Percentiles rank a stretch among this genome's conserved stretches.
phyloP scores from a whole-genome alignment of 306 rosid species.

The Medicago truncatula region DNA sequence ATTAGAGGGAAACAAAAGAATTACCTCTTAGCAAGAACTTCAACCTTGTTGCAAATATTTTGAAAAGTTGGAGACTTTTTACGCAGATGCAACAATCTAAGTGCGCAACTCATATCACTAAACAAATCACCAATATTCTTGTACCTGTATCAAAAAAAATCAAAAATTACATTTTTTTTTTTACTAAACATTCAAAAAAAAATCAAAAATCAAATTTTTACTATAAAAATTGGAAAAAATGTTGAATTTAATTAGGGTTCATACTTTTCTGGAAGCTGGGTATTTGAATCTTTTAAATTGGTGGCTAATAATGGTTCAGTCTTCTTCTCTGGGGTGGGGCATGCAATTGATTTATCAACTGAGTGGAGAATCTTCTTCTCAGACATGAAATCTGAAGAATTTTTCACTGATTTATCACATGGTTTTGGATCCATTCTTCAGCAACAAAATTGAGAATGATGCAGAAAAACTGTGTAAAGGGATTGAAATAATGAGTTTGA shows the following conservation, averaged over 20 bases:
- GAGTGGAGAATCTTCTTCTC: slow-evolving; percentile 29
- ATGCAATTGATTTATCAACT: slow-evolving; percentile 47
- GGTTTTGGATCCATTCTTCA: slow-evolving; percentile 49
- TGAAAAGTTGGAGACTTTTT: slow-evolving; percentile 61
- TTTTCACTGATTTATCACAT: slow-evolving; percentile 29
- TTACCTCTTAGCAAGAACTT: slow-evolving; percentile 63
- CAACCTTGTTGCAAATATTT: slow-evolving; percentile 60
- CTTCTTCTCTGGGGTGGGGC: slow-evolving; percentile 67
- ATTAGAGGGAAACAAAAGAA: not conserved
- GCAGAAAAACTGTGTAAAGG: slow-evolving; percentile 1
- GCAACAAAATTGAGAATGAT: slow-evolving; percentile 2
- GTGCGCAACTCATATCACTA: slow-evolving; percentile 56
- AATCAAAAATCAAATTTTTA: not conserved
- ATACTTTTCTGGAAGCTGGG: slow-evolving; percentile 57
- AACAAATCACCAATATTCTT: slow-evolving; percentile 52
- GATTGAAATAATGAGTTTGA: not conserved
- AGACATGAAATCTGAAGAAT: slow-evolving; percentile 22
- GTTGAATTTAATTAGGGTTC: slow-evolving; percentile 33
- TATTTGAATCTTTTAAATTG: slow-evolving; percentile 38
- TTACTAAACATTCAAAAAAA: not conserved
- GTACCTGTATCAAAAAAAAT: slow-evolving; percentile 47
- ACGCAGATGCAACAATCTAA: slow-evolving; percentile 57
- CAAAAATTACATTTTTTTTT: slow-evolving; percentile 2
- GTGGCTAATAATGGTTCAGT: slow-evolving; percentile 42
- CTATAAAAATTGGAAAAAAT: not conserved